phyloP scores from a whole-genome alignment of 768 basidiomycete species.

The Trametes punicea region DNA sequence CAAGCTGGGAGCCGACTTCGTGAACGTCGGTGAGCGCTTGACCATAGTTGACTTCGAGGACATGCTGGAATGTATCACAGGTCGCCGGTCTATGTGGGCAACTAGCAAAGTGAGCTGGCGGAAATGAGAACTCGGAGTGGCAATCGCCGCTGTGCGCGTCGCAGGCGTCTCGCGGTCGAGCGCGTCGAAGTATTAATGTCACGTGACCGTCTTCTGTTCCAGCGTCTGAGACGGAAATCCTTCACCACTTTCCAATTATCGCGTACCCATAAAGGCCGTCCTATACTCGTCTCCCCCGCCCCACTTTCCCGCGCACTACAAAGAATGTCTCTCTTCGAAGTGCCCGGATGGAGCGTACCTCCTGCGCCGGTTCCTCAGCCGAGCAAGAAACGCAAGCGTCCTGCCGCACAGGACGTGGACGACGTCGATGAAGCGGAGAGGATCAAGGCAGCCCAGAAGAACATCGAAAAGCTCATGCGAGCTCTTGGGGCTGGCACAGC shows the following conservation, averaged over 20 bases:
- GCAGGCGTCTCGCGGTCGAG: background rate
- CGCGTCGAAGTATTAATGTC: background rate
- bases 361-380: slow-evolving; percentile 18
- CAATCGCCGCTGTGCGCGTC: background rate
- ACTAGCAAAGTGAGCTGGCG: too few relatives aligned
- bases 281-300: too few relatives aligned
- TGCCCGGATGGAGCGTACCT: slow-evolving; percentile 35
- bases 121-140: background rate
- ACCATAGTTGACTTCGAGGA: too few relatives aligned
- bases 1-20: too few relatives aligned
- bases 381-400: slow-evolving; percentile 31
- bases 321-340: slow-evolving; percentile 37
- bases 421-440: slow-evolving; percentile 22
- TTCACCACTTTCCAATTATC: too few relatives aligned
- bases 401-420: background rate
- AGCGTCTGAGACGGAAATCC: background rate
- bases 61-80: too few relatives aligned
- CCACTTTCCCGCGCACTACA: too few relatives aligned
- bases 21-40: too few relatives aligned
- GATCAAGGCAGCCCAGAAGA: slow-evolving; percentile 28
- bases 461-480: slow-evolving; percentile 36
- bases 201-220: background rate
- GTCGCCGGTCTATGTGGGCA: too few relatives aligned
- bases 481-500: slow-evolving; percentile 24
- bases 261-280: too few relatives aligned